Base-by-base conservation (phyloP, 2,329 filamentous ascomycete genomes). In the Alternaria solani region DNA sequence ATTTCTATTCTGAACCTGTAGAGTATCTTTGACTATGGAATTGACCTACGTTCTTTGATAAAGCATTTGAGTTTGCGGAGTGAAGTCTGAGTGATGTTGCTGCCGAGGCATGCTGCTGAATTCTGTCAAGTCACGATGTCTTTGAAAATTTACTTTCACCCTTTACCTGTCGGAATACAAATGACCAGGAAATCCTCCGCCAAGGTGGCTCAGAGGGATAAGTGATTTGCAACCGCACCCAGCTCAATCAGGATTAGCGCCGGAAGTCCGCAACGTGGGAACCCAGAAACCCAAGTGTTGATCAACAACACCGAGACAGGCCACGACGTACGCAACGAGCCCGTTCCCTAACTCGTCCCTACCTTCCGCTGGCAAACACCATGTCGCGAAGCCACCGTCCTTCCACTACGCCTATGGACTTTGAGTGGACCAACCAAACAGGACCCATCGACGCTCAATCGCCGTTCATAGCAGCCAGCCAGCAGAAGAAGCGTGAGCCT, bases 391-490 rank as follows among this genome's bases (percentile, higher is more conserved):
- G 57, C 34, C 71, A 74, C 46, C 79, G 81, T 52, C 73, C 72
- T 38, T 78, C 82, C 49, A 79, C 80, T 47, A 78, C 73, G 69
- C 82, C 82, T 55, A 86, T 86, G 84, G 84, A 86, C 73, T 86
- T 84, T 73, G 79, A 85, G 67, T 86, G 78, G 67, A 72, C 83
- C 55, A 84, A 84, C 64, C 69, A 76, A 30, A 78, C 72, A 3
- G 83, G 82, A 23, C 81, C 81, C 5, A 64, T 82, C 3, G 82
- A 85, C 68, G 69, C 71, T 28, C 75, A 74, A 49, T 85, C 83
- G 39, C 83, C 83, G 2, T 86, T 84, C 68, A 71, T 80, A 61
- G 64, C 75, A 63, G 69, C 60, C 59, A 64, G 68, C 55, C 59
- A 66, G 51, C 62, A 69, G n/a, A 77, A 75, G 72, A 80, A 80